phyloP scores from a whole-genome alignment of 2,329 filamentous ascomycete species.

The Claviceps sorghi region DNA sequence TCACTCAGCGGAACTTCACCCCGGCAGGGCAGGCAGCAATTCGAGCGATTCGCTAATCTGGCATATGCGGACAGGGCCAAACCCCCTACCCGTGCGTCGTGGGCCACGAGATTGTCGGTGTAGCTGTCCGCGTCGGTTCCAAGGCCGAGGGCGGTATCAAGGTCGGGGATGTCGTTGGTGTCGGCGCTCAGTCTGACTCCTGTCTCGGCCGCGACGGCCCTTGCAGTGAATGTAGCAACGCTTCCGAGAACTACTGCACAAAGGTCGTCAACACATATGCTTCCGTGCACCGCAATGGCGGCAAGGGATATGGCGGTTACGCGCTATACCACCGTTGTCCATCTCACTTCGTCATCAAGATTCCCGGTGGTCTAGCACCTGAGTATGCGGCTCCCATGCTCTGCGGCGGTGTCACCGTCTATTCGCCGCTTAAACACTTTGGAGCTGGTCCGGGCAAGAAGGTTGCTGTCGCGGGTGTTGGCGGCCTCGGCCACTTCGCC shows the following conservation, averaged over 20 bases:
- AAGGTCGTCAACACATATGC: slow-evolving; percentile 38
- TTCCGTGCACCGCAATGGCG: slow-evolving; percentile 15
- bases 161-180: slow-evolving; percentile 48
- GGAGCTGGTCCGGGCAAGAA: slow-evolving; percentile 51
- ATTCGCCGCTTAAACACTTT: slow-evolving; percentile 45
- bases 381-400: slow-evolving; percentile 47
- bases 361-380: slow-evolving; percentile 26
- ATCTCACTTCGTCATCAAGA: slow-evolving; percentile 34
- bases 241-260: slow-evolving; percentile 28
- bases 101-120: slow-evolving; percentile 53
- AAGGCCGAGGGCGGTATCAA: slow-evolving; percentile 32
- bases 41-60: background rate
- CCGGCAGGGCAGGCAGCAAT: background rate
- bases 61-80: background rate
- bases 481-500: slow-evolving; percentile 55
- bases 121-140: slow-evolving; percentile 37
- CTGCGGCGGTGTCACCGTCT: slow-evolving; percentile 57
- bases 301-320: slow-evolving; percentile 34
- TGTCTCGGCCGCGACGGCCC: slow-evolving; percentile 30
- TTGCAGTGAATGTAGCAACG: slow-evolving; percentile 27
- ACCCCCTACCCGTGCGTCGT: slow-evolving; percentile 33
- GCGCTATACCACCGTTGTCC: slow-evolving; percentile 20
- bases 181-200: slow-evolving; percentile 44
- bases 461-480: slow-evolving; percentile 53
- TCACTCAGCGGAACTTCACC: background rate